Conservation (phyloP, 2,329 filamentous ascomycete genomes). For the Pestalotiopsis sp. region DNA sequence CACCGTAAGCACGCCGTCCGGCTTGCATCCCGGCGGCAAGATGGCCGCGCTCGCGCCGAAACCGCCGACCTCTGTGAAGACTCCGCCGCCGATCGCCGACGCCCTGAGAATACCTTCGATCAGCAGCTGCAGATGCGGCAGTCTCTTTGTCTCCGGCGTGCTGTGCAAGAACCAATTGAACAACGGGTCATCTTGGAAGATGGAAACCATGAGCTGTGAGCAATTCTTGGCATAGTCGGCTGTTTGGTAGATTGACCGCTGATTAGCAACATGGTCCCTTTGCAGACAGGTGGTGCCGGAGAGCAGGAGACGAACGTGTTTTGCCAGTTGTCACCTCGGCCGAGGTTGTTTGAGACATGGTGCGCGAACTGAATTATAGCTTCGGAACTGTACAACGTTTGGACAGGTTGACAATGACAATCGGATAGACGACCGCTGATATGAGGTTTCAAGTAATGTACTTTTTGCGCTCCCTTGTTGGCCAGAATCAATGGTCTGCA, state of each 20-base stretch:
- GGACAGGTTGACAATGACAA: not conserved
- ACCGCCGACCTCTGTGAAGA: not conserved
- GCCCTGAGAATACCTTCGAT: constrained; percentile 1
- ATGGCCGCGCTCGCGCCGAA: not conserved
- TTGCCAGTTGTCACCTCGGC: not conserved
- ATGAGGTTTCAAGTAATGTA: too few species aligned
- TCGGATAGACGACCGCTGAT: too few species aligned
- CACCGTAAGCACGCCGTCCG: not conserved
- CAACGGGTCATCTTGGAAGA: not conserved
- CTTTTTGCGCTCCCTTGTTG: too few species aligned
- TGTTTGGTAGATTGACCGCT: not conserved
- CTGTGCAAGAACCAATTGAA: constrained; percentile 7
- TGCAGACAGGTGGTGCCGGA: not conserved
- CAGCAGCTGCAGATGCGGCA: not conserved
- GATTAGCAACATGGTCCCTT: not conserved
- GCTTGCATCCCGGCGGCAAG: not conserved
- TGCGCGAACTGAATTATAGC: not conserved
- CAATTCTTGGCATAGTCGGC: not conserved
- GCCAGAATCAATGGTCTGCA: not conserved
- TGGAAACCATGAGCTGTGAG: not conserved
- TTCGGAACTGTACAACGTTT: not conserved
- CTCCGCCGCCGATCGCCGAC: not conserved
- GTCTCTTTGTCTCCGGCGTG: not conserved
- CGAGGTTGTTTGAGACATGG: not conserved
- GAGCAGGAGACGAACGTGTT: not conserved